Base-by-base conservation (phyloP, 2,329 filamentous ascomycete species). In the Xylaria polymorpha region DNA sequence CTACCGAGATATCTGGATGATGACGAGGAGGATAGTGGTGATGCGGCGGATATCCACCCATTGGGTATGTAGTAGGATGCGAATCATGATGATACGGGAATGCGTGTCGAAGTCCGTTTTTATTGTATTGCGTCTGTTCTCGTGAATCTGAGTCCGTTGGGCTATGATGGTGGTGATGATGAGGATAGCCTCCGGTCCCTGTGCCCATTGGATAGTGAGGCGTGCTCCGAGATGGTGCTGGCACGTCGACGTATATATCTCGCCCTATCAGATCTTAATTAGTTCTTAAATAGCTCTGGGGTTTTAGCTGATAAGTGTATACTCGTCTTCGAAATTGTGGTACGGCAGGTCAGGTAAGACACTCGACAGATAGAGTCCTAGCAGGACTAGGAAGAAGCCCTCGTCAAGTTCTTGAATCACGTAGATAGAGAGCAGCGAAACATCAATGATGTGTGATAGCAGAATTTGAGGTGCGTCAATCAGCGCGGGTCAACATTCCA, bases 331-430 rank as follows among this genome's bases (percentile, higher is more conserved):
- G 12, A 41, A 37, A 20, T 62, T n/a, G 15, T 37, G 48, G 39
- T 50, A 61, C 2, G 61, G 37, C 1, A 61, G 46, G 37, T 56
- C 50, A 44, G 66, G 61, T 29, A 58, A 15, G 25, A 44, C 66
- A 41, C 61, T 41, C 9, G 56, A 44, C 7, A 22, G 46, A 29
- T 48, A 68, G 48, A 65, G 29, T 6, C 15, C 39, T 15, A 61
- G 20, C 18, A 68, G 37, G 46, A 51, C 22, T 3, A 22, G 35
- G 35, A 50, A 53, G 29, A 9, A 8, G 20, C 37, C 20, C 5
- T 25, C 35, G 3, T 29, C 37, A 20, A 57, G 20, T 10, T 1
- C 14, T 12, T 8, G 35, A 57, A 41, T 8, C 4, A 35, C 57
- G 15, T 22, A 5, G 4, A 35, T 60, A 25, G 25, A 29, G 29